Evolutionary conservation across 179 eudicot species (phyloP).

Genomic region (Spergularia azorica): DNA sequence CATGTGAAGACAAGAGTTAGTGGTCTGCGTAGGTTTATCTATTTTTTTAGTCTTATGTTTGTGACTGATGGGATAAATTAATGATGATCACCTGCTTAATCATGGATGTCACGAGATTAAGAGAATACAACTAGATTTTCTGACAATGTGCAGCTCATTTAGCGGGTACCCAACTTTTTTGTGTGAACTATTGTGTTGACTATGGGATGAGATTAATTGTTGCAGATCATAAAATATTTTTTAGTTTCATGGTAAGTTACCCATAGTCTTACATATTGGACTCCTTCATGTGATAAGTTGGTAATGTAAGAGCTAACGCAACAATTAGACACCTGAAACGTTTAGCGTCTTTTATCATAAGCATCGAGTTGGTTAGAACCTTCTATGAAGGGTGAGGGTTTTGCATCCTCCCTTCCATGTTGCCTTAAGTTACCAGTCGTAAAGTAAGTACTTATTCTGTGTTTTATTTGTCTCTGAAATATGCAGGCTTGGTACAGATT

Average conservation of each 20-base stretch:
- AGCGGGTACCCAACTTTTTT: background rate
- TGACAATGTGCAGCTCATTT: conserved; percentile 5
- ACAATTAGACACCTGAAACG: background rate
- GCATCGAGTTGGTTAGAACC: too few species aligned
- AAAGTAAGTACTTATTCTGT: conserved; percentile 7
- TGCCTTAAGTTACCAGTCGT: too few species aligned
- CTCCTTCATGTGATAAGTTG: background rate
- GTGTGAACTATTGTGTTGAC: conserved; percentile 5
- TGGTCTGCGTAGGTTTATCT: conserved; percentile 25
- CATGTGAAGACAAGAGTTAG: conserved; percentile 30
- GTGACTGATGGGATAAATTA: conserved; percentile 14
- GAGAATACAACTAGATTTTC: conserved; percentile 17
- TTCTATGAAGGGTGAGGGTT: too few species aligned
- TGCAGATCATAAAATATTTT: background rate
- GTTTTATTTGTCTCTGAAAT: conserved; percentile 3
- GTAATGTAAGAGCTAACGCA: background rate
- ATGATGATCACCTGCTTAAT: conserved; percentile 6
- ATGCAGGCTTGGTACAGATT: conserved; percentile 83
- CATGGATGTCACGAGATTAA: conserved; percentile 8
- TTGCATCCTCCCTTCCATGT: too few species aligned
- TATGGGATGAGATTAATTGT: background rate
- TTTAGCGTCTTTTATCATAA: background rate
- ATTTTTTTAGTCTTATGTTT: conserved; percentile 15
- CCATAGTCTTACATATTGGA: background rate
- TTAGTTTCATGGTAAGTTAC: background rate